Evolutionary conservation across 345 rosid genomes (phyloP), one percentile per base, ranked within the genome.

Genomic region (Conringia planisiliqua): DNA sequence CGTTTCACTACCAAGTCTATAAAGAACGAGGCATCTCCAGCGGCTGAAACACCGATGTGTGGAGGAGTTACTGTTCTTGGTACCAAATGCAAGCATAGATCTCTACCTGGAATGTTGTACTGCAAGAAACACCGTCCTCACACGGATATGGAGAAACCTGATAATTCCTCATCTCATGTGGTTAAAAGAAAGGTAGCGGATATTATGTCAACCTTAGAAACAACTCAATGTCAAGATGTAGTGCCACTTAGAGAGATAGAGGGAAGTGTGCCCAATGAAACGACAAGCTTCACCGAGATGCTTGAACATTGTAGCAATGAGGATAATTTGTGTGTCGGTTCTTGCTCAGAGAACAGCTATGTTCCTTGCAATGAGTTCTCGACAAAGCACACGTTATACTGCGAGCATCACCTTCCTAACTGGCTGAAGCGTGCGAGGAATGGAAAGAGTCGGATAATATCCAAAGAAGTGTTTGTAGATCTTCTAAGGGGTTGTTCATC

Each of bases 371-470:
- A 48, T 72, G 97, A 88, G 42, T 80, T 73, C 80, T 90, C 98
- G 11, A 89, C 85, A 61, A 87, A 91, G 62, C 84, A 87, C 80
- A 76, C 90, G 4, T 76, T 90, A 52, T 96, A 96, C 83, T 96
- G 99, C 74, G 95, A 92, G 50, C 83, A 80, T 47, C 99, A 96
- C 82, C 90, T 96, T 77, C 99, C 99, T 10, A 90, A 94, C 85
- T 96, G 99, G 98, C 97, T 96, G 47, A 96, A 92, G 86, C 94
- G 97, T 75, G 99, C 99, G 32, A 88, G 99, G 82, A 90, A 92
- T 67, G 99, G 99, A 33, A 92, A 89, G 88, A 96, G 97, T 74
- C 89, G 96, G 80, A 92, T 96, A 55, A 82, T 96, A 81, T 88
- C 98, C 2, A 96, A 90, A 75, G 99, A 96, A 76, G 91, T 96